Percentiles rank a stretch among this genome's conserved stretches.
phyloP scores from a whole-genome alignment of 257 asterid genomes.

The Jaltomata sinuosa region DNA sequence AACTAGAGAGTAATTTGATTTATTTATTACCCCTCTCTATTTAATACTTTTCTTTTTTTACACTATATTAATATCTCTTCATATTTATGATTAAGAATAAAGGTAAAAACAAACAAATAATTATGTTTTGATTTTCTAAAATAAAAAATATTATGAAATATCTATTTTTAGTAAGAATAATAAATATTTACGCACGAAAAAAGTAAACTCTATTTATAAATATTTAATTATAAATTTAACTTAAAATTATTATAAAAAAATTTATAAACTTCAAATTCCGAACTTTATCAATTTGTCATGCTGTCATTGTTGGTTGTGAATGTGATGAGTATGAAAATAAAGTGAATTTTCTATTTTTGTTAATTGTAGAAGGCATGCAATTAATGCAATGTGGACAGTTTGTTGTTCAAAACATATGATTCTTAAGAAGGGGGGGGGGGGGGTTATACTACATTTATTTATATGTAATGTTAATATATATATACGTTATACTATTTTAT shows the following conservation, averaged over 20 bases:
- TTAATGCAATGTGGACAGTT: constrained; percentile 17
- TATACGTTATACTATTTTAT: neutral
- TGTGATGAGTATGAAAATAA: neutral
- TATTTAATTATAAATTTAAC: neutral
- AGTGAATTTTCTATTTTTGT: neutral
- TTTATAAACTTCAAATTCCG: neutral
- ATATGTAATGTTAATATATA: neutral
- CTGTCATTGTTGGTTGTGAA: neutral
- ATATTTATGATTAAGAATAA: no score
- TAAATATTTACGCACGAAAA: no score
- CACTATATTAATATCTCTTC: no score
- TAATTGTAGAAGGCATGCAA: neutral
- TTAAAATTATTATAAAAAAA: neutral
- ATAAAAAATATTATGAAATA: no score
- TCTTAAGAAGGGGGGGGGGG: constrained; percentile 10
- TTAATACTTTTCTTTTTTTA: no score
- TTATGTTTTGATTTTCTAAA: no score
- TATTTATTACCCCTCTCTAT: no score
- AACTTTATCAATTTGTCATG: neutral
- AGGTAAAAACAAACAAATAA: no score
- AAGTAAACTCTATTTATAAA: neutral
- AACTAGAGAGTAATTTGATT: no score
- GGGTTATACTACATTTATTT: neutral
- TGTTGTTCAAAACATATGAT: constrained; percentile 14
- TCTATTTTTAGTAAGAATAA: no score